Conservation (phyloP, 768 basidiomycete genomes). For the Pleurotus sapidus region DNA sequence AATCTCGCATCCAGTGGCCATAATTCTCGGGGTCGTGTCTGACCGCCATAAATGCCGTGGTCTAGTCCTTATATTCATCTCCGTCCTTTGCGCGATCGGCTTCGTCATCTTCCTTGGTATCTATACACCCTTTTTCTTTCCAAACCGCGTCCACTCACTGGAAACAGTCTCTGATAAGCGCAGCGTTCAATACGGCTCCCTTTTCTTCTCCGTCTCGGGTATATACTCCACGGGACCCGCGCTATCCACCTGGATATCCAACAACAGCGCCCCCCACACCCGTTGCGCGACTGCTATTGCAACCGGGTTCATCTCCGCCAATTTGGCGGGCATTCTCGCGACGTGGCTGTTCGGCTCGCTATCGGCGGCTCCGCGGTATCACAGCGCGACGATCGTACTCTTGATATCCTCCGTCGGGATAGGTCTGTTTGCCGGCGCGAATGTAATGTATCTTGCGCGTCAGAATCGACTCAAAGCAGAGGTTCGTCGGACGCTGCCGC, state of each 20-base stretch:
- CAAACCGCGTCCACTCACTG: too few relatives aligned
- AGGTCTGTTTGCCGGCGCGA: constrained; percentile 30
- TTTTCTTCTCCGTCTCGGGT: constrained; percentile 54
- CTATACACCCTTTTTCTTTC: too few relatives aligned
- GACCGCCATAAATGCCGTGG: constrained; percentile 53
- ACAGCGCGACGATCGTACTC: constrained; percentile 40
- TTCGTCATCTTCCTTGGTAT: too few relatives aligned
- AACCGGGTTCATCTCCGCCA: constrained; percentile 53
- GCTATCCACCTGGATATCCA: constrained; percentile 56
- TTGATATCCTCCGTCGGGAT: constrained; percentile 37
- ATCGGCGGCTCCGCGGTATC: constrained; percentile 47
- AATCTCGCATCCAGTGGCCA: not conserved
- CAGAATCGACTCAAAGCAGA: constrained; percentile 45
- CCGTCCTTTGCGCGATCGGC: constrained; percentile 25
- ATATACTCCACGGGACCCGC: constrained; percentile 50
- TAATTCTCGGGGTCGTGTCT: constrained; percentile 40
- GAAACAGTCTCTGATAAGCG: constrained; percentile 30
- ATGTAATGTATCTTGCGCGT: constrained; percentile 34
- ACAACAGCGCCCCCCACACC: constrained; percentile 55
- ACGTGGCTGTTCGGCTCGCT: constrained; percentile 28
- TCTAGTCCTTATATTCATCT: constrained; percentile 38
- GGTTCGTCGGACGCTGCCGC: constrained; percentile 25
- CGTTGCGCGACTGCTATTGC: constrained; percentile 59
- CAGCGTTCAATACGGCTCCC: constrained; percentile 45
- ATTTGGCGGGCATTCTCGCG: constrained; percentile 53